These are phyloP conservation scores for Lentinula sp. DNA, from an alignment of 768 basidiomycete genomes.

Conservation along the genomic window DNA sequence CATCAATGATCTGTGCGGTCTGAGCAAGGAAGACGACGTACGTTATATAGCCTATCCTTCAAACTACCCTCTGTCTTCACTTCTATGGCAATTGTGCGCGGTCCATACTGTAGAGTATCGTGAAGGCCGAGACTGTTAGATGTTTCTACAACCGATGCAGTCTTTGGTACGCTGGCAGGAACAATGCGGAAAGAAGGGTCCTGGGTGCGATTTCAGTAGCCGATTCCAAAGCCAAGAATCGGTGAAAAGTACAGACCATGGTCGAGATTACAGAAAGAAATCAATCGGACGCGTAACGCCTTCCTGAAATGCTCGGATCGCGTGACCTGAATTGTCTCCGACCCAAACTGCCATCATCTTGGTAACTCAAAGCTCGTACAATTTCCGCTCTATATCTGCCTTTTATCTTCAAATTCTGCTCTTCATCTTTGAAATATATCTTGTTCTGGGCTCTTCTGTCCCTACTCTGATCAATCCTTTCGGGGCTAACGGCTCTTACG, in stretches of 20 bases:
- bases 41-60: constrained; percentile 71
- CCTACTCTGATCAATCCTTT: constrained; percentile 31
- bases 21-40: constrained; percentile 25
- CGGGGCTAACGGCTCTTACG: neutral
- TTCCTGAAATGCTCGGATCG: neutral
- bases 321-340: constrained; percentile 6
- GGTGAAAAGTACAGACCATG: neutral
- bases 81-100: constrained; percentile 74
- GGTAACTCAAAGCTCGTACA: neutral
- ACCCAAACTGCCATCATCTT: constrained; percentile 2
- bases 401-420: neutral
- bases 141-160: constrained; percentile 62
- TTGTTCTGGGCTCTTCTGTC: no score
- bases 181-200: constrained; percentile 58
- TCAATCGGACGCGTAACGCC: constrained; percentile 19
- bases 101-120: constrained; percentile 83
- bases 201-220: constrained; percentile 14
- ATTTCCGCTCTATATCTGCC: neutral
- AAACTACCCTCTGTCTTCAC: constrained; percentile 55
- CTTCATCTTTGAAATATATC: no score
- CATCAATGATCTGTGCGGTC: neutral
- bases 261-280: neutral
- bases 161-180: constrained; percentile 47
- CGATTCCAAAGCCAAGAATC: neutral
- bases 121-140: constrained; percentile 78